Evolutionary conservation across 2,329 filamentous ascomycete genomes (phyloP), one percentile per base, ranked within the genome.

Genomic region (Bretziella fagacearum): DNA sequence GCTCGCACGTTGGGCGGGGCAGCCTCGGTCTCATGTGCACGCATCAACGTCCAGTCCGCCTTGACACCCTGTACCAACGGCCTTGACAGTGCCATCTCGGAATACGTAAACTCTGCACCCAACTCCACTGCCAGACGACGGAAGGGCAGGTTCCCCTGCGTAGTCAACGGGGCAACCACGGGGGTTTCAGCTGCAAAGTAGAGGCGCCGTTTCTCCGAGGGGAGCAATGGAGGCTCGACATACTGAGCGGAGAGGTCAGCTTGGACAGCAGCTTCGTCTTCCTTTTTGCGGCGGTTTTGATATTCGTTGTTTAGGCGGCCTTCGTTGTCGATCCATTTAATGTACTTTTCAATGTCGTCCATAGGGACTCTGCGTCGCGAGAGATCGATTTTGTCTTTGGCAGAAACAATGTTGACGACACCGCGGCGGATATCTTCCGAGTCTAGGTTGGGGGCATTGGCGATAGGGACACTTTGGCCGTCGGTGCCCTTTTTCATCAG

Each of bases 141-240:
- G 67, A 94, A 98, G 1, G 91, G 91, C 41, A 96, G 70, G 57
- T 98, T 98, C 39, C 91, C 91, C 63, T 96, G 91, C 0, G 91
- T 98, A 1, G 91, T 98, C 42, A 98, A 70, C 29, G 91, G 91
- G 3, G 91, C 91, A n/a, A 98, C 68, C 8, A 87, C 77, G 0
- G 91, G 91, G 1, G 91, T 98, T 60, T 96, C 89, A 1, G 80
- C 77, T 4, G 87, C 87, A 62, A 96, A 96, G 64, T 98, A 96
- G 48, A 98, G 70, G 44, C 79, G 77, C 49, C 91, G 76, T 67
- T 98, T 98, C 65, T 98, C 91, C 0, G 89, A 95, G 1, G 91
- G 79, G 57, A 81, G 75, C 58, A 95, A 79, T 0, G 89, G 89
- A 20, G 85, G 79, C 51, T 96, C 87, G n/a, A 77, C 71, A 59